These are phyloP conservation scores for Alternaria dauci DNA, from an alignment of 2,329 filamentous ascomycete species.

Conservation along the genomic window DNA sequence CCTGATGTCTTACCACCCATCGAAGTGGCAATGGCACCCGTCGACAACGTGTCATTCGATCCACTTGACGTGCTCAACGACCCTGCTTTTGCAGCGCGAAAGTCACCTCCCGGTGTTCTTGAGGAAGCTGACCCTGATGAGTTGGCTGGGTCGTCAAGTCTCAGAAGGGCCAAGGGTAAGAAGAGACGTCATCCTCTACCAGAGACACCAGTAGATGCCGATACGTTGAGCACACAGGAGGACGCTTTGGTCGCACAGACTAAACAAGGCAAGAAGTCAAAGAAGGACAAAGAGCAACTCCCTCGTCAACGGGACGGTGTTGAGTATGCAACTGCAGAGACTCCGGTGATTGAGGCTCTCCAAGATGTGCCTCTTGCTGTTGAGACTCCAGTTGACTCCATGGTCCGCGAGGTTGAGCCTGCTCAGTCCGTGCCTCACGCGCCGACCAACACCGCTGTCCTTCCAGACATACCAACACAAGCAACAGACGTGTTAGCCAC, in stretches of 20 bases:
- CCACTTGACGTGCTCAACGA: slow-evolving; percentile 50
- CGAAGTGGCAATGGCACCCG: slow-evolving; percentile 45
- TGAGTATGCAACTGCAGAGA: slow-evolving; percentile 37
- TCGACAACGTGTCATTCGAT: slow-evolving; percentile 47
- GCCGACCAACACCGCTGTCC: neutral
- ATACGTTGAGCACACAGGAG: neutral
- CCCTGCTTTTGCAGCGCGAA: slow-evolving; percentile 47
- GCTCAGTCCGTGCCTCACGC: slow-evolving; percentile 17
- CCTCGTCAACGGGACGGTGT: slow-evolving; percentile 40
- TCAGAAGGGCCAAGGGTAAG: slow-evolving; percentile 58
- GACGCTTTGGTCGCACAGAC: slow-evolving; percentile 17
- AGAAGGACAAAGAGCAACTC: slow-evolving; percentile 40
- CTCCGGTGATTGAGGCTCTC: slow-evolving; percentile 46
- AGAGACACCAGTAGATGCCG: slow-evolving; percentile 14
- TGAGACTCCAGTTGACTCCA: slow-evolving; percentile 42
- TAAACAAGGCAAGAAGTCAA: slow-evolving; percentile 42
- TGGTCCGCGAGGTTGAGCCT: slow-evolving; percentile 28
- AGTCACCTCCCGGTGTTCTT: slow-evolving; percentile 43
- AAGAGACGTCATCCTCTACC: slow-evolving; percentile 42
- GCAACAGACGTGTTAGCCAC: neutral
- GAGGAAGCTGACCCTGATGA: slow-evolving; percentile 50
- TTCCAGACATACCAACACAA: neutral
- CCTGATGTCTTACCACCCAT: slow-evolving; percentile 43
- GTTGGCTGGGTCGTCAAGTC: slow-evolving; percentile 50
- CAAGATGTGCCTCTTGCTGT: slow-evolving; percentile 42